Evolutionary conservation across 1,139 yeast species (phyloP).

Genomic region (Candida neerlandica): DNA sequence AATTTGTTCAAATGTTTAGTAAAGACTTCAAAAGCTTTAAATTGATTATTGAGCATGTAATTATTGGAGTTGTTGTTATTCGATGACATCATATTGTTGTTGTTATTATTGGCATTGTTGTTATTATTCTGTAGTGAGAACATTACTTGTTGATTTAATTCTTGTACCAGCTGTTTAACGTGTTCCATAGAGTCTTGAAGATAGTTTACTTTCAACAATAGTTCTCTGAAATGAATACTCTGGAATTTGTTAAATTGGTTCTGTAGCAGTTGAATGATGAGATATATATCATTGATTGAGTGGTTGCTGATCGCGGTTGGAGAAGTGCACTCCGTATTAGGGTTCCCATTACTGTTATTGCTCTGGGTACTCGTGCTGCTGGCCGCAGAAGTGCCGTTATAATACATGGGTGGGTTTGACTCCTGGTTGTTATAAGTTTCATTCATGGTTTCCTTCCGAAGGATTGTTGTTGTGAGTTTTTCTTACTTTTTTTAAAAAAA

Average conservation of each 20-base stretch:
- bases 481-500: not conserved
- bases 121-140: slow-evolving; percentile 13
- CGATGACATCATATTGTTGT: not conserved
- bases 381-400: slow-evolving; percentile 5
- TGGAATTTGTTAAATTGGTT: slow-evolving; percentile 24
- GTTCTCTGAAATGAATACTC: slow-evolving; percentile 26
- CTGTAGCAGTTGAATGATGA: slow-evolving; percentile 19
- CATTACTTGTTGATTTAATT: slow-evolving; percentile 17
- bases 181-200: slow-evolving; percentile 27
- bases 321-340: not conserved
- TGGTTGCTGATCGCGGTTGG: slow-evolving; percentile 9
- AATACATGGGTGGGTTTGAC: slow-evolving; percentile 14
- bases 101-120: not conserved
- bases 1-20: slow-evolving; percentile 25
- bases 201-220: slow-evolving; percentile 28
- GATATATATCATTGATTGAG: slow-evolving; percentile 18
- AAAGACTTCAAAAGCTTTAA: slow-evolving; percentile 23
- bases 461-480: not conserved
- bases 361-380: slow-evolving; percentile 3
- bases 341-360: slow-evolving; percentile 2
- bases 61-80: slow-evolving; percentile 3
- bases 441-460: slow-evolving; percentile 12
- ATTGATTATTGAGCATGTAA: slow-evolving; percentile 12
- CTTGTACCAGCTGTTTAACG: slow-evolving; percentile 15
- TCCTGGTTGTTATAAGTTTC: slow-evolving; percentile 14